phyloP scores from a whole-genome alignment of 768 basidiomycete species.

The Pholiota microspora region DNA sequence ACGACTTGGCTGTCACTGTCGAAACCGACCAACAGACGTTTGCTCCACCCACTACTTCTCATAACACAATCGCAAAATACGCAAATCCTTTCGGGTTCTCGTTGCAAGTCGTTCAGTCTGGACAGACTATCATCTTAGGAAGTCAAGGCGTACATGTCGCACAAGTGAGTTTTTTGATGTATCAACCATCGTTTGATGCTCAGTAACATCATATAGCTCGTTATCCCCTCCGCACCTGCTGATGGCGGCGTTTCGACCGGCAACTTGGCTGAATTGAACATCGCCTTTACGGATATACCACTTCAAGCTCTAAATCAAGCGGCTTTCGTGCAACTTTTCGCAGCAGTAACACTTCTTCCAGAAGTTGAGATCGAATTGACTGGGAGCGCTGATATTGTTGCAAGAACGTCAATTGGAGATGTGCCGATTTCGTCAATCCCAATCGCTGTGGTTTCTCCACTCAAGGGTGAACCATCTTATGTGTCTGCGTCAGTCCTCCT shows the following conservation, averaged over 20 bases:
- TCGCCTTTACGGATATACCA: slow-evolving; percentile 56
- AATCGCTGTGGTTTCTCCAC: slow-evolving; percentile 54
- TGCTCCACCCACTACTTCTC: slow-evolving; percentile 58
- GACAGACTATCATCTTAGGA: slow-evolving; percentile 52
- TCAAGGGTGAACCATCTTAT: slow-evolving; percentile 45
- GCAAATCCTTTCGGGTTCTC: slow-evolving; percentile 79
- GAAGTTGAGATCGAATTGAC: slow-evolving; percentile 46
- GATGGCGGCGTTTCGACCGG: slow-evolving; percentile 69
- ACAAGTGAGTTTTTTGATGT: slow-evolving; percentile 33
- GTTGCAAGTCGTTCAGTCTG: slow-evolving; percentile 57
- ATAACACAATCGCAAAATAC: slow-evolving; percentile 53
- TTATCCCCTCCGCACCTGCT: slow-evolving; percentile 44
- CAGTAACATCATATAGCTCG: slow-evolving; percentile 38
- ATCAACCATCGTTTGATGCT: not conserved
- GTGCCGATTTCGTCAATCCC: slow-evolving; percentile 64
- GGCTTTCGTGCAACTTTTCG: slow-evolving; percentile 57
- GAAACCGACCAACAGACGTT: slow-evolving; percentile 51
- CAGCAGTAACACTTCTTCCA: slow-evolving; percentile 51
- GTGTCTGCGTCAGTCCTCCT: not conserved
- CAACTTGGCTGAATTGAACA: slow-evolving; percentile 56
- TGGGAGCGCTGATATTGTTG: slow-evolving; percentile 58
- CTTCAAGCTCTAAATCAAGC: slow-evolving; percentile 52
- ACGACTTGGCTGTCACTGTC: slow-evolving; percentile 56
- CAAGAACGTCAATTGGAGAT: slow-evolving; percentile 61
- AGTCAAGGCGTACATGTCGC: slow-evolving; percentile 50